Percentiles rank a stretch among this genome's conserved stretches.
Conservation (phyloP, 805 yeast species). For the Martiniozyma abietophila region DNA sequence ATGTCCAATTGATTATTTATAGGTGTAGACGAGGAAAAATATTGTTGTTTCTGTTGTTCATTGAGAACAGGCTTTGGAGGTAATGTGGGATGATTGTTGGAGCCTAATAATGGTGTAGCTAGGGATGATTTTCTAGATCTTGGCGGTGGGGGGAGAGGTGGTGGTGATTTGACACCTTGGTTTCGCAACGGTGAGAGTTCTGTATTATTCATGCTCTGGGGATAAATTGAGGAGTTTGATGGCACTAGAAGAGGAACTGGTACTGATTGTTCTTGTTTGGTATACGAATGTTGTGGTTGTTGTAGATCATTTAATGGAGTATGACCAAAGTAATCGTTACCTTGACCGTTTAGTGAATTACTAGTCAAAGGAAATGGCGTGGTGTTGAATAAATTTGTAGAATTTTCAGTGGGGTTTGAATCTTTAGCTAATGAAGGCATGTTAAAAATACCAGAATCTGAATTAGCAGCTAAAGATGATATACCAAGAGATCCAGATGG, state of each 20-base stretch:
- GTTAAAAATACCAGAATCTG: conserved; percentile 4
- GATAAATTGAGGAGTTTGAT: no score
- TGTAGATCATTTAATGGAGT: background rate
- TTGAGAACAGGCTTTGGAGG: conserved; percentile 26
- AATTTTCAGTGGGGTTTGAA: background rate
- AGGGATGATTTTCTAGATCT: conserved; percentile 21
- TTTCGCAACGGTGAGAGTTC: no score
- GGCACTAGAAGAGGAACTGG: conserved; percentile 15
- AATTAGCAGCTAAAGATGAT: conserved; percentile 10
- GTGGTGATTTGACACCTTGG: conserved; percentile 11
- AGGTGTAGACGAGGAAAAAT: conserved; percentile 10
- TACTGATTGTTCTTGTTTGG: conserved; percentile 1
- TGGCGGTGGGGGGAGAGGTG: conserved; percentile 26
- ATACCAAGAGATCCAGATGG: conserved; percentile 4
- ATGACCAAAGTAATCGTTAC: conserved; percentile 6
- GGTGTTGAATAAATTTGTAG: background rate
- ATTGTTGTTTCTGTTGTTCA: conserved; percentile 22
- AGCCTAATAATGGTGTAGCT: conserved; percentile 11
- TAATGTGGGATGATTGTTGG: conserved; percentile 14
- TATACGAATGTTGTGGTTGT: background rate
- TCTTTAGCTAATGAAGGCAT: no score
- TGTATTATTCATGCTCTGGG: no score
- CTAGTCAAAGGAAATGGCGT: no score
- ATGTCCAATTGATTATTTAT: background rate
- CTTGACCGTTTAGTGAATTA: no score